phyloP scores from a whole-genome alignment of 176 grass and related monocot genomes.

The Lolium rigidum region DNA sequence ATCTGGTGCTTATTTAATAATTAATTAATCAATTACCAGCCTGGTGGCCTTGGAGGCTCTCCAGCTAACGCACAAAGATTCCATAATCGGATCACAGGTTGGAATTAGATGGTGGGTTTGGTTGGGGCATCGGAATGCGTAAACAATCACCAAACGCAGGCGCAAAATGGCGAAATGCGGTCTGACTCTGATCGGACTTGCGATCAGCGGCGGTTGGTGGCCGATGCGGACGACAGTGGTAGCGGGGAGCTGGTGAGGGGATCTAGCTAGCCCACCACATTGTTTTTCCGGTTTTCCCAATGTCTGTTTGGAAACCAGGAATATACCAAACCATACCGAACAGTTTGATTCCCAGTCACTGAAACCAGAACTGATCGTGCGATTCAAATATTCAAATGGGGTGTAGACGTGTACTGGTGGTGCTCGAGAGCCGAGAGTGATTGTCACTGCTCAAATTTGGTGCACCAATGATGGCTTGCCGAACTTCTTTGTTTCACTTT shows the following conservation, averaged over 20 bases:
- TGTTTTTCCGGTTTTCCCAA: too few relatives aligned
- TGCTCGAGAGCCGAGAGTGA: too few relatives aligned
- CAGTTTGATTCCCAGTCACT: too few relatives aligned
- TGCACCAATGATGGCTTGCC: too few relatives aligned
- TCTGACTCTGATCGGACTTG: conserved; percentile 42
- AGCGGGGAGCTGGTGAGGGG: conserved; percentile 11
- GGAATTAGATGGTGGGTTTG: background rate
- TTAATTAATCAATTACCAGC: background rate
- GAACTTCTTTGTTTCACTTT: too few relatives aligned
- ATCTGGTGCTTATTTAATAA: too few relatives aligned
- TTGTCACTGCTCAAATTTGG: too few relatives aligned
- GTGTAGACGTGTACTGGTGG: too few relatives aligned
- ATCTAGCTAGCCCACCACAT: background rate
- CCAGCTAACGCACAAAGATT: conserved; percentile 34
- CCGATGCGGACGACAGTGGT: conserved; percentile 45
- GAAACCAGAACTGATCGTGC: too few relatives aligned
- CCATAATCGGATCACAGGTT: background rate
- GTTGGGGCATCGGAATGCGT: conserved; percentile 7
- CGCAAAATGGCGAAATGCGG: background rate
- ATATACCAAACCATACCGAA: too few relatives aligned
- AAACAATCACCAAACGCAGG: background rate
- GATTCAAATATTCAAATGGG: too few relatives aligned
- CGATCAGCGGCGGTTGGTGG: conserved; percentile 41
- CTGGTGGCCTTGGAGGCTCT: background rate
- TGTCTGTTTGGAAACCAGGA: too few relatives aligned